Conservation (phyloP, 2,329 filamentous ascomycete genomes). For the Alternaria ventricosa region DNA sequence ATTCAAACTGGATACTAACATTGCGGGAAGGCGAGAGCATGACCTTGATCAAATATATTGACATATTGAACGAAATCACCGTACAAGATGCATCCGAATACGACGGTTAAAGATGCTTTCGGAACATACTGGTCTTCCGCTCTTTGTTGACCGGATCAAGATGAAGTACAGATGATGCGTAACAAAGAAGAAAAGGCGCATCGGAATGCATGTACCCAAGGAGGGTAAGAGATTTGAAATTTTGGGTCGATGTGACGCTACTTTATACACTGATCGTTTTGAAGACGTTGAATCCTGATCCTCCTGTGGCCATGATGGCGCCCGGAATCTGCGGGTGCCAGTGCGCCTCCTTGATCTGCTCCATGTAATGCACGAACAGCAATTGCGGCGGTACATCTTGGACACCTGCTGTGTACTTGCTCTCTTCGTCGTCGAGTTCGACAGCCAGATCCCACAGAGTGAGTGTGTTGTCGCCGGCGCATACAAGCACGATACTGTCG, state of each 20-base stretch:
- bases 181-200: conserved; percentile 9
- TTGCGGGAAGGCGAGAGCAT: background rate
- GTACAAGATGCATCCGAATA: background rate
- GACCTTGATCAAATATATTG: rapidly evolving
- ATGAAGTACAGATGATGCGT: conserved; percentile 12
- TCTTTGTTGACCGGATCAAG: conserved; percentile 19
- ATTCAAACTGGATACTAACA: too few species aligned
- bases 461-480: conserved; percentile 89
- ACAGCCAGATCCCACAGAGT: conserved; percentile 97
- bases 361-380: conserved; percentile 95
- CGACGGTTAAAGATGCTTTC: background rate
- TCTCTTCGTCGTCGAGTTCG: conserved; percentile 96
- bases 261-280: conserved; percentile 51
- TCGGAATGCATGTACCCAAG: conserved; percentile 4
- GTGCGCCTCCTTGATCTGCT: conserved; percentile 92
- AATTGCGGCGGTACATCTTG: conserved; percentile 93
- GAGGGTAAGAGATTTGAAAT: background rate
- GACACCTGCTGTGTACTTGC: conserved; percentile 82
- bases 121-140: background rate
- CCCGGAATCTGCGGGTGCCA: conserved; percentile 98
- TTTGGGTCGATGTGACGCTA: background rate
- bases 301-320: conserved; percentile 85
- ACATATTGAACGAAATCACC: background rate
- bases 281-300: conserved; percentile 73
- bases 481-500: conserved; percentile 92